phyloP scores from a whole-genome alignment of 768 basidiomycete species.

The Termitomyces sp. region DNA sequence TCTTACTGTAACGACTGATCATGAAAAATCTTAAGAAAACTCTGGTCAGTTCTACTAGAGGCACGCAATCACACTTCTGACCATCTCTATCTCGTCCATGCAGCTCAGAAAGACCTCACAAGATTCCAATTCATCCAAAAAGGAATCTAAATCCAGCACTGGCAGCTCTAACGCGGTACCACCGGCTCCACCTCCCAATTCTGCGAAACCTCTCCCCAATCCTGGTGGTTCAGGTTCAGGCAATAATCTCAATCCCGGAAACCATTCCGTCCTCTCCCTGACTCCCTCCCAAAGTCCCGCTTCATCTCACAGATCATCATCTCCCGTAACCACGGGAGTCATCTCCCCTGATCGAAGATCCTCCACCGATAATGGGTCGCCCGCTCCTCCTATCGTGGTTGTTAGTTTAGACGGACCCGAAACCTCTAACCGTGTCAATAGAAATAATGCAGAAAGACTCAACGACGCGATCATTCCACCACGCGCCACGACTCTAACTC shows the following conservation, averaged over 20 bases:
- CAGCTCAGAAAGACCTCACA: conserved; percentile 71
- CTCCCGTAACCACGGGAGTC: conserved; percentile 34
- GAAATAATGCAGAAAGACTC: conserved; percentile 43
- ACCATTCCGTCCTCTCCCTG: conserved; percentile 35
- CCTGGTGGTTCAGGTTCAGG: conserved; percentile 35
- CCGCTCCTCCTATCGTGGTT: conserved; percentile 82
- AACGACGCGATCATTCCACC: conserved; percentile 57
- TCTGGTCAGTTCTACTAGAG: conserved; percentile 47
- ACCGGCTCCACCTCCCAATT: conserved; percentile 63
- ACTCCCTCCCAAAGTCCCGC: conserved; percentile 37
- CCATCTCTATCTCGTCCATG: conserved; percentile 16
- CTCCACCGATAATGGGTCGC: conserved; percentile 37
- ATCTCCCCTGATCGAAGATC: conserved; percentile 61
- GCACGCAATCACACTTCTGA: conserved; percentile 12
- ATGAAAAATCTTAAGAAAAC: conserved; percentile 91
- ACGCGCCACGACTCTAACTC: conserved; percentile 63
- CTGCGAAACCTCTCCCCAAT: conserved; percentile 60
- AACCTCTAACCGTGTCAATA: conserved; percentile 36
- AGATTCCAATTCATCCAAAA: conserved; percentile 65
- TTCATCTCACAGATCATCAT: conserved; percentile 39
- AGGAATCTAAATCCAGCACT: conserved; percentile 53
- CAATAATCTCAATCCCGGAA: conserved; percentile 34
- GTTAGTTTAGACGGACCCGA: conserved; percentile 73
- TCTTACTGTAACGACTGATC: conserved; percentile 15
- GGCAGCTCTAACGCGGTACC: conserved; percentile 32